Conservation (phyloP, 208 protist genomes). For the Trypanosoma avium region DNA sequence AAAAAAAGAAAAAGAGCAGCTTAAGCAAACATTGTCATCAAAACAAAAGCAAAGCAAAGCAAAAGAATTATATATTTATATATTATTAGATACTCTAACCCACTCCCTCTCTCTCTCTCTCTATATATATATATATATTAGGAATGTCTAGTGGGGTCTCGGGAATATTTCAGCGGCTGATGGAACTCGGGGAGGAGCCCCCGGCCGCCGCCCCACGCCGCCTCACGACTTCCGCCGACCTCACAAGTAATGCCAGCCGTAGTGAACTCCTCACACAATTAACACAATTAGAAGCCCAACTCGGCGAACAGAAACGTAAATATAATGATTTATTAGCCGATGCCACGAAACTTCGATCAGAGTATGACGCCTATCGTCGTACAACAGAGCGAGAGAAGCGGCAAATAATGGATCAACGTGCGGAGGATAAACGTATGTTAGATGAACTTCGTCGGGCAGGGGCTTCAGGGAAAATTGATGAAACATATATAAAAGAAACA, state of each 20-base stretch:
- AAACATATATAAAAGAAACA: conserved; percentile 30
- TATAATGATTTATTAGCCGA: conserved; percentile 36
- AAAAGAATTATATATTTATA: too few relatives aligned
- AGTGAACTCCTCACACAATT: conserved; percentile 10
- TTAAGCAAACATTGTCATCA: too few relatives aligned
- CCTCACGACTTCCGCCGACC: conserved; percentile 1
- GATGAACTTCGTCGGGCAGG: conserved; percentile 39
- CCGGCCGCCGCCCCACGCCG: background rate
- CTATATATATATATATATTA: too few relatives aligned
- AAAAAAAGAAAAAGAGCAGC: too few relatives aligned
- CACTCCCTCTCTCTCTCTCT: too few relatives aligned
- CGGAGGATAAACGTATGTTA: conserved; percentile 36
- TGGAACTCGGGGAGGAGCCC: conserved; percentile 26
- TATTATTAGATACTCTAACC: too few relatives aligned
- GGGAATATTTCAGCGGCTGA: conserved; percentile 25
- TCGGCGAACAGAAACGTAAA: conserved; percentile 30
- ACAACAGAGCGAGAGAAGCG: conserved; percentile 21
- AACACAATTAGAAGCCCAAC: conserved; percentile 19
- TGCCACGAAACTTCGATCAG: conserved; percentile 27
- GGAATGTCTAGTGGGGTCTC: too few relatives aligned
- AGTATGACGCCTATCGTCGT: conserved; percentile 40
- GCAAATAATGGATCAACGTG: conserved; percentile 23
- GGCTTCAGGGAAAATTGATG: conserved; percentile 27
- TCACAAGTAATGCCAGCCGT: background rate
- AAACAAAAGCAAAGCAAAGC: too few relatives aligned